phyloP scores from a whole-genome alignment of 305 asterid genomes.

The Striga hermonthica region DNA sequence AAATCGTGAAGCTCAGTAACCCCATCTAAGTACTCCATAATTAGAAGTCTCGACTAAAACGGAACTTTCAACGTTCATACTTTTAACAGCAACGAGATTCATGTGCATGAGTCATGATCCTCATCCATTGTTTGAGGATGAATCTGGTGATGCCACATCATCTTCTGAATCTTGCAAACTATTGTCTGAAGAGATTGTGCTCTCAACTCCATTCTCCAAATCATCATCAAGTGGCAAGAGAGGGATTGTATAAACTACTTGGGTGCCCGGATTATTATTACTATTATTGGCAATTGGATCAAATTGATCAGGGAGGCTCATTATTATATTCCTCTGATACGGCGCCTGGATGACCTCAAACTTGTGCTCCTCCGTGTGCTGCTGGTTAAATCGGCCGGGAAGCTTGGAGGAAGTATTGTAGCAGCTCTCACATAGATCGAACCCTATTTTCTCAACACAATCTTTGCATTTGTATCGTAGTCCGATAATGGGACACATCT shows the following conservation, averaged over 20 bases:
- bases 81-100: too few species aligned
- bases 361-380: slow-evolving; percentile 67
- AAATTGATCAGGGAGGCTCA: slow-evolving; percentile 24
- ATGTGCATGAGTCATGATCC: background rate
- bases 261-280: background rate
- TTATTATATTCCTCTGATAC: background rate
- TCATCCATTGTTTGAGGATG: background rate
- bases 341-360: slow-evolving; percentile 35
- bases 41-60: too few species aligned
- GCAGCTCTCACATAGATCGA: slow-evolving; percentile 69
- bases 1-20: too few species aligned
- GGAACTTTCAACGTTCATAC: too few species aligned
- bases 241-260: background rate
- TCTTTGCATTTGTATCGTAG: slow-evolving; percentile 73
- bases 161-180: slow-evolving; percentile 21
- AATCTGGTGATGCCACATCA: background rate
- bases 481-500: slow-evolving; percentile 75
- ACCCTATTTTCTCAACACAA: slow-evolving; percentile 59
- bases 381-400: slow-evolving; percentile 84
- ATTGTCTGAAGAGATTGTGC: slow-evolving; percentile 19
- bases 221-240: background rate
- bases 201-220: slow-evolving; percentile 21
- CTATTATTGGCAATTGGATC: background rate
- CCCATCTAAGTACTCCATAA: too few species aligned
- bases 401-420: slow-evolving; percentile 48